These are phyloP conservation scores for Conoideocrella luteorostrata DNA, from an alignment of 2,329 filamentous ascomycete genomes.

Conservation along the genomic window DNA sequence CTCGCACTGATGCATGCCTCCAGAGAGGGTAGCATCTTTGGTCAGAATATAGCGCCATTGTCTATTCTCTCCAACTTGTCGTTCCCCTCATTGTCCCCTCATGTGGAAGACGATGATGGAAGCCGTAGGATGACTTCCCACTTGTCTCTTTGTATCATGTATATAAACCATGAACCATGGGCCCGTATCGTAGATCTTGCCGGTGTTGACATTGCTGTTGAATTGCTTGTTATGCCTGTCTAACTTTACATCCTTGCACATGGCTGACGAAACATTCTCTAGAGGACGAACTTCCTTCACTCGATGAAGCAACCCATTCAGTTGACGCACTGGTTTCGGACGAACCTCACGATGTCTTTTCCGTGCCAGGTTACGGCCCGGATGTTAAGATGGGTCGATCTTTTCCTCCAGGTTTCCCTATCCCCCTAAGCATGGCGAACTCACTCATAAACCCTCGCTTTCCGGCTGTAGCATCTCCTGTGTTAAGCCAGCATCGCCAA, in stretches of 20 bases:
- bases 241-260: conserved; percentile 18
- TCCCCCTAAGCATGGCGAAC: conserved; percentile 11
- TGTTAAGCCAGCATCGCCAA: conserved; percentile 14
- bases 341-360: conserved; percentile 23
- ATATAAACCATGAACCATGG: conserved; percentile 9
- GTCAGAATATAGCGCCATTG: conserved; percentile 37
- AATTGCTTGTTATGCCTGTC: conserved; percentile 23
- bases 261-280: conserved; percentile 35
- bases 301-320: conserved; percentile 56
- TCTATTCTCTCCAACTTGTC: conserved; percentile 29
- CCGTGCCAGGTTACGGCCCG: conserved; percentile 3
- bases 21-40: conserved; percentile 27
- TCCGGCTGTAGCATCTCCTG: conserved; percentile 15
- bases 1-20: conserved; percentile 22
- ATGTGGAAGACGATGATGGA: conserved; percentile 59
- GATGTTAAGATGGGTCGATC: conserved; percentile 14
- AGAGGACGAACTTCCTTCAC: conserved; percentile 58
- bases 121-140: conserved; percentile 44
- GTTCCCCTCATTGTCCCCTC: conserved; percentile 30
- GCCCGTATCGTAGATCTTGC: conserved; percentile 8
- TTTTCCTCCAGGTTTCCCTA: conserved; percentile 25
- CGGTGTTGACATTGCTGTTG: conserved; percentile 13
- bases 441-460: conserved; percentile 4
- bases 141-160: conserved; percentile 10
- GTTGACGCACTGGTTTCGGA: conserved; percentile 66